Evolutionary conservation across 73 alveolate species (phyloP).

Genomic region (Symbiodinium pilosum): DNA sequence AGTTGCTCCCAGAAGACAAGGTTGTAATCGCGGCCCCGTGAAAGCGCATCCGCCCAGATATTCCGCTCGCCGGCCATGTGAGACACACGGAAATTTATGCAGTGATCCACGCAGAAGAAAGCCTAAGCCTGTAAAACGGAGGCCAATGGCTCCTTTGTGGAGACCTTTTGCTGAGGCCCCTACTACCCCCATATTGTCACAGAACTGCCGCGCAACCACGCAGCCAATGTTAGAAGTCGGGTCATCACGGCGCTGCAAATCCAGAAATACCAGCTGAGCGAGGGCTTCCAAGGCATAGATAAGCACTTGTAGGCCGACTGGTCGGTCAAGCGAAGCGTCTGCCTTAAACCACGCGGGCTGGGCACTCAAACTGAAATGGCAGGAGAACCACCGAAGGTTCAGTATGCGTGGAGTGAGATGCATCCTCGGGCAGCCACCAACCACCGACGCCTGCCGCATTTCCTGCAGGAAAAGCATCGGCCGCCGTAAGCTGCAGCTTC

Average conservation of each 20-base stretch:
- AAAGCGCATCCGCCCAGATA: no score
- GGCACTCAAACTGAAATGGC: no score
- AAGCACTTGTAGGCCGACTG: no score
- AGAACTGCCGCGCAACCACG: background rate
- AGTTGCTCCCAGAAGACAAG: no score
- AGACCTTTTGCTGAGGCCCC: slow-evolving; percentile 7
- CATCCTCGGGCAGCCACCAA: background rate
- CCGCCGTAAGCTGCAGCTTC: background rate
- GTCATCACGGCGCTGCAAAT: background rate
- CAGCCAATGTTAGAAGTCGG: background rate
- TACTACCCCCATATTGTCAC: slow-evolving; percentile 10
- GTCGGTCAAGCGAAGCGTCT: no score
- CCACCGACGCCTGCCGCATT: background rate
- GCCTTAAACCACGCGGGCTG: no score
- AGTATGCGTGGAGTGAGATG: no score
- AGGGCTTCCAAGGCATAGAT: no score
- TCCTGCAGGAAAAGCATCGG: slow-evolving; percentile 11
- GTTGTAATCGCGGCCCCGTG: no score
- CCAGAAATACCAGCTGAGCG: background rate
- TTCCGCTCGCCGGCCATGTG: background rate
- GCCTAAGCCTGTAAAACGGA: background rate
- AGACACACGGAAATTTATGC: background rate
- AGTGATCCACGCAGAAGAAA: background rate
- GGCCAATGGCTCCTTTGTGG: background rate
- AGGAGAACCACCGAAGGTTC: no score